Base-by-base conservation (phyloP, 2,329 filamentous ascomycete genomes). In the Aspergillus felis region DNA sequence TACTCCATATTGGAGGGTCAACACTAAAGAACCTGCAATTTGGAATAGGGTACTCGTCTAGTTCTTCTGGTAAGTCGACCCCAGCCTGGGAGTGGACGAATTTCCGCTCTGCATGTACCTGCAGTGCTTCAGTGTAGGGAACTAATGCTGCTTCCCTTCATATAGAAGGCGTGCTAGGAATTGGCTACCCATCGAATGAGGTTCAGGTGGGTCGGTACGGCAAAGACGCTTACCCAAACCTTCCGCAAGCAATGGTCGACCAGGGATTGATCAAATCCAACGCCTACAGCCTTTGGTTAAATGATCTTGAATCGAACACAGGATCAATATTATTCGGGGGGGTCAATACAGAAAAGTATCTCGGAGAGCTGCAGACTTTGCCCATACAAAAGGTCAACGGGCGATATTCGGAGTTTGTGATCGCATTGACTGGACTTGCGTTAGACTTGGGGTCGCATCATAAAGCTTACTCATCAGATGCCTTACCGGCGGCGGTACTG, bases 121-220 rank as follows among this genome's bases (percentile, higher is more conserved):
- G 3, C 12, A 14, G 28, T 35, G 8, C 38, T 27, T 46, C 24
- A 44, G 20, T 20, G 7, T 12, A 47, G 22, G 7, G 22, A 47
- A 10, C 25, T 32, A 35, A 35, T 35, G 32, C 14, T 55, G 29
- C 32, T 48, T 35, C 20, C 32, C 44, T 42, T 32, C 8, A 14
- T 47, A 60, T 74, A 54, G 84, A 95, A 71, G 90, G 90, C 42
- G 91, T 97, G 46, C 74, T 97, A 22, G 92, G 92, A 20, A 88
- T 97, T 60, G 92, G 92, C 6, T 97, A 96, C 71, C 71, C 82
- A 0, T 72, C 81, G 62, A 94, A 95, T 71, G 92, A 97, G 75
- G 68, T 68, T n/a, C 64, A 68, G 47, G 68, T 89, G 49, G 81
- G 81, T 53, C 61, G 82, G 79, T 66, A 68, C 53, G 67, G 81